Evolutionary conservation across 352 stramenopile species (phyloP).

Genomic region (Vaucheria bursata): DNA sequence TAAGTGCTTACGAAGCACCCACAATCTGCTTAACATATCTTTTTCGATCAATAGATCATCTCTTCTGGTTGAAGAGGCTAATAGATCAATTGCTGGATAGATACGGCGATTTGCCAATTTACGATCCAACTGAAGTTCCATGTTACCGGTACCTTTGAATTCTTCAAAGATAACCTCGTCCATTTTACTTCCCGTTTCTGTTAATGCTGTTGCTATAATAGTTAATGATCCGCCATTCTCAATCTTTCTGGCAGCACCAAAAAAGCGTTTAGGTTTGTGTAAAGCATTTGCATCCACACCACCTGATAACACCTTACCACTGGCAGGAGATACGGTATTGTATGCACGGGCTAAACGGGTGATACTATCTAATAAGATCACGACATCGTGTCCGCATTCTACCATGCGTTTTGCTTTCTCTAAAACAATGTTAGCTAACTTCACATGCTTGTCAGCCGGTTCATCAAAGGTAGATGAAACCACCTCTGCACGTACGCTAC

Average conservation of each 20-base stretch:
- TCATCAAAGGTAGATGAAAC: not conserved
- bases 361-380: not conserved
- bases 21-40: not conserved
- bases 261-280: slow-evolving; percentile 1
- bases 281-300: not conserved
- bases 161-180: not conserved
- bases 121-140: not conserved
- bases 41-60: not conserved
- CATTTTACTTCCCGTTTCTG: not conserved
- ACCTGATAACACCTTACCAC: not conserved
- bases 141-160: slow-evolving; percentile 1
- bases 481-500: not conserved
- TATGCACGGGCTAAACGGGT: not conserved
- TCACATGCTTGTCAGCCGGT: not conserved
- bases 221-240: not conserved
- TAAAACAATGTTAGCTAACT: not conserved
- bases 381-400: not conserved
- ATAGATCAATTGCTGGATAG: not conserved
- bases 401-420: not conserved
- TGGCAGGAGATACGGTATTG: not conserved
- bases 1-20: not conserved
- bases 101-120: not conserved
- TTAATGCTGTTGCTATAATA: not conserved
- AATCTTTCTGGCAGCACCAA: not conserved
- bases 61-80: not conserved